Base-by-base conservation (phyloP, 768 basidiomycete genomes). In the Suillus americanus region DNA sequence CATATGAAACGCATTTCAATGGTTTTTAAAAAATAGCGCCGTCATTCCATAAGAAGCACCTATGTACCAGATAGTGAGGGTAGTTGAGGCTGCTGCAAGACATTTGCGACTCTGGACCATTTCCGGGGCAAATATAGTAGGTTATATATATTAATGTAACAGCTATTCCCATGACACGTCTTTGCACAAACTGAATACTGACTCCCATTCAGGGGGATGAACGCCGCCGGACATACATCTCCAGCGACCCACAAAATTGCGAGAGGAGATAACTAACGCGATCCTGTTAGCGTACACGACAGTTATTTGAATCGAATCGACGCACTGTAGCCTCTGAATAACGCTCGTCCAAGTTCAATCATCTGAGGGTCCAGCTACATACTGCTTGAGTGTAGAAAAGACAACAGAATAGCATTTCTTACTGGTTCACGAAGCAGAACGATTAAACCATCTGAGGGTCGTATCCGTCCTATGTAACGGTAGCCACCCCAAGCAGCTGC, bases 361-460 rank as follows among this genome's bases (percentile, higher is more conserved):
- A 78, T 68, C 25, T 69, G 66, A 37, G 69, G 65, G 35, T 72
- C 72, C 40, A 74, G 35, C 75, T 76, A 51, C 20, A 40, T 28
- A 40, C 23, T 9, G 7, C 18, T n/a, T 71, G 25, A 69, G 62
- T 46, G 33, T 63, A 48, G 33, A 16, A 64, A 60, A 38, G 1
- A 65, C 18, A 61, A 25, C 35, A 37, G 13, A 46, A 59, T 43
- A 14, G 60, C 37, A 20, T 48, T 35, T 75, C 83, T 64, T 62
- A 85, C 85, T 62, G 86, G 82, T 75, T 84, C 80, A 62, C 84
- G 81, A 33, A 80, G 67, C 40, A 90, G 73, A 4, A 83, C 80
- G 35, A 89, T 76, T 45, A 89, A 75, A 16, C 89, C 89, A 73
- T 90, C 89, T 45, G 78, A 78, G 9, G 84, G 74, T 37, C 89